Base-by-base conservation (phyloP, 2,329 filamentous ascomycete genomes). In the Cordyceps militaris region DNA sequence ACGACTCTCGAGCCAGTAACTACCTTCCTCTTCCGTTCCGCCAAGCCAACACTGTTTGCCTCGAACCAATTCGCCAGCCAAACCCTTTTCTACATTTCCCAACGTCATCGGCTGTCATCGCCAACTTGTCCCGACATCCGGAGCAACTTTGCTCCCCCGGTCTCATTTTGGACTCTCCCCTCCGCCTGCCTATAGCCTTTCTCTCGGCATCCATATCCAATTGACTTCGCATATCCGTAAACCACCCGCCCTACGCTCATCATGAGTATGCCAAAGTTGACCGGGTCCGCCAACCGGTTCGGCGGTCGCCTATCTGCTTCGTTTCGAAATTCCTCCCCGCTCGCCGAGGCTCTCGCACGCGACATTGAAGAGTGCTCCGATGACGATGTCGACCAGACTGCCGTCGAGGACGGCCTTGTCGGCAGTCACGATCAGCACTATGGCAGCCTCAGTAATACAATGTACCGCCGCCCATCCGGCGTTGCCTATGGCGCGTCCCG, bases 401-500 rank as follows among this genome's bases (percentile, higher is more conserved):
- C 66, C 16, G 55, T 68, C 43, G 66, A 67, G 26, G 69, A 69
- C 16, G 66, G 63, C 28, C 64, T 65, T 2, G 68, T 75, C 51
- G 67, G 76, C 46, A 73, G 73, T 11, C 66, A 67, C 19, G 73
- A 73, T n/a, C 79, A 74, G 57, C 46, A 36, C 36, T 51, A 57
- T 19, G 55, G 55, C 55, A 57, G 47, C 19, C 30, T 51, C 38
- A 46, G 36, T 19, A 57, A 38, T 26, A 75, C 71, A 67, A 79
- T 78, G 64, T 96, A 94, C 73, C 84, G 88, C 57, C 82, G 91
- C 47, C 89, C 91, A 1, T 88, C 85, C 63, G 88, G 86, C 67
- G 85, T 94, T 44, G 85, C 87, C 30, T 89, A 83, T 60, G 88
- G 87, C 13, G 86, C 86, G 24, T 80, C 84, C 1, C 79, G 90